These are phyloP conservation scores for Tetrahymena borealis DNA, from an alignment of 73 alveolate genomes.

Conservation along the genomic window DNA sequence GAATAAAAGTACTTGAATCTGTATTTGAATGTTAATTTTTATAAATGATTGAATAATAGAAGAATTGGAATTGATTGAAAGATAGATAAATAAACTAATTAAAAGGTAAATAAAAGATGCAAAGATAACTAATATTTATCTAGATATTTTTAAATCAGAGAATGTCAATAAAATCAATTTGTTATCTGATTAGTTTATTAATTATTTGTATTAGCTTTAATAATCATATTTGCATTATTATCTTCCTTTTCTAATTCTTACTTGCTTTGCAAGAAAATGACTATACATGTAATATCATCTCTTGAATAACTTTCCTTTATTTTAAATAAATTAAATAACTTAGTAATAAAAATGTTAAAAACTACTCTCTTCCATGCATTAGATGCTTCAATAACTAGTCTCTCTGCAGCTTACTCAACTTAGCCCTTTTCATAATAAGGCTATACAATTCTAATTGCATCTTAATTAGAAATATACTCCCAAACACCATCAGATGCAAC, in stretches of 20 bases:
- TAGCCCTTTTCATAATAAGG: constrained; percentile 19
- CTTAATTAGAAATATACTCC: constrained; percentile 40
- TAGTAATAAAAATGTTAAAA: background rate
- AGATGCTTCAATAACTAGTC: constrained; percentile 30
- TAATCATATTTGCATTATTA: background rate
- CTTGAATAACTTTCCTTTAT: background rate
- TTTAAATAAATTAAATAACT: background rate
- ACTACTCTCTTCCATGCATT: constrained; percentile 22
- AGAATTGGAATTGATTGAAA: no score
- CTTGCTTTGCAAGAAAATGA: constrained; percentile 1
- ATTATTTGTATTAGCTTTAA: no score
- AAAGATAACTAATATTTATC: no score
- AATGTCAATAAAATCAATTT: no score
- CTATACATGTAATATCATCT: constrained; percentile 39
- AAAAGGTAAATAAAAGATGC: no score
- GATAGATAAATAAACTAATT: no score
- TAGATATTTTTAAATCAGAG: no score
- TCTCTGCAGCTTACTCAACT: constrained; percentile 36
- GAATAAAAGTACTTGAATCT: no score
- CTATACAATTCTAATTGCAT: constrained; percentile 11
- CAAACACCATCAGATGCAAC: constrained; percentile 43
- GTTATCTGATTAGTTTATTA: no score
- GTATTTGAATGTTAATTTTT: no score
- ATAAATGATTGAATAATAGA: no score
- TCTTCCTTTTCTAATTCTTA: background rate